Conservation (phyloP, 768 basidiomycete genomes). For the Suillus cothurnatus region DNA sequence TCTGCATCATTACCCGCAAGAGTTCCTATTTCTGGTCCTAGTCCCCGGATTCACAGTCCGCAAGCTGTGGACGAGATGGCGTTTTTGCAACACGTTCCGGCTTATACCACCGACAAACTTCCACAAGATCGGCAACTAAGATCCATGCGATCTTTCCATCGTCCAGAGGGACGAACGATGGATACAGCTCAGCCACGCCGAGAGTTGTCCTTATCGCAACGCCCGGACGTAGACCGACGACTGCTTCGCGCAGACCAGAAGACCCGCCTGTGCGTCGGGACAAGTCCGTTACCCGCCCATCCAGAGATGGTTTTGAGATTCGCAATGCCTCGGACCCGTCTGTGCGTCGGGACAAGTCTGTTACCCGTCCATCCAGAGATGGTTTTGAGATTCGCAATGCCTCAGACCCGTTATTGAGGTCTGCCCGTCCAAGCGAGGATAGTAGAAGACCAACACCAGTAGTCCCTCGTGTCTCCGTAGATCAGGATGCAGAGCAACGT, state of each 20-base stretch:
- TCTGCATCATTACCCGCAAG: conserved; percentile 15
- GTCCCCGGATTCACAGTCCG: conserved; percentile 27
- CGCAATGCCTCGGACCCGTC: conserved; percentile 7
- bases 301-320: conserved; percentile 8
- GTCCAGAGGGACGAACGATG: conserved; percentile 37
- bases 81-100: conserved; percentile 22
- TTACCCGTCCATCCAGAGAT: conserved; percentile 13
- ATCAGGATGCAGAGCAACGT: conserved; percentile 25
- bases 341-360: conserved; percentile 1
- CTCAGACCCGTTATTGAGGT: conserved; percentile 21
- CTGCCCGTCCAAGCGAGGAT: conserved; percentile 31
- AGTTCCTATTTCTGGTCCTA: conserved; percentile 12
- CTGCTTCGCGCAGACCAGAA: conserved; percentile 22
- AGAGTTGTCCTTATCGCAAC: conserved; percentile 31
- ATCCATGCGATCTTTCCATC: conserved; percentile 65
- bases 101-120: conserved; percentile 22
- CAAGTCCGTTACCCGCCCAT: conserved; percentile 12
- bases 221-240: conserved; percentile 41
- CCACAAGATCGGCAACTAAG: conserved; percentile 39
- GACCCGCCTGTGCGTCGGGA: conserved; percentile 6
- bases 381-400: conserved; percentile 10
- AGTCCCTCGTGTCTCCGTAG: conserved; percentile 23
- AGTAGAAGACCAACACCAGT: conserved; percentile 22
- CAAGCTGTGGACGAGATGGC: conserved; percentile 15
- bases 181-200: conserved; percentile 38